Evolutionary conservation across 2,329 filamentous ascomycete species (phyloP), one percentile per base, ranked within the genome.

Genomic region (Calonectria pteridis): DNA sequence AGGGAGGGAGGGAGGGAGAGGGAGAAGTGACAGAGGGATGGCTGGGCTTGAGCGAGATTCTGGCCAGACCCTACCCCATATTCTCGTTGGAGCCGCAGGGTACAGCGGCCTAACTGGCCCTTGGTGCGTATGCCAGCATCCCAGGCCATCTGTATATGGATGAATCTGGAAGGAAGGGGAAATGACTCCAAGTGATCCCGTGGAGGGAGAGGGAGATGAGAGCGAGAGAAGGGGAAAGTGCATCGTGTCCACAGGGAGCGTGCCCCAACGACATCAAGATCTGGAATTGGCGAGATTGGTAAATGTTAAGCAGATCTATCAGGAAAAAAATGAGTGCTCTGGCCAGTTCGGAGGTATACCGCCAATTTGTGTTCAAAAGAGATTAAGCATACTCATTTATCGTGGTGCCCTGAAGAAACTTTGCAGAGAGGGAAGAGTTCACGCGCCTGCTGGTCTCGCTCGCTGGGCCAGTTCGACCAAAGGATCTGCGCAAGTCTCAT

Each of bases 361-460:
- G 23, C 13, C 35, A 4, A 50, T 58, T 37, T 50, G 70, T 72
- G 64, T 23, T 64, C 66, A 66, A 49, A 73, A 64, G 59, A 73
- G 59, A 69, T 73, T 69, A 69, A 69, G 40, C 49, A 37, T 62
- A 31, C 16, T 66, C 66, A 69, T 35, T n/a, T 49, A 51, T 58
- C 23, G 49, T 28, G 33, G 40, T 63, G 40, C 71, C 66, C 66
- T 66, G 66, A 73, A 73, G 66, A 73, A 66, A 64, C n/a, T 28
- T 23, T 43, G 16, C 59, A n/a, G 26, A 62, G 55, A 59, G 37
- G n/a, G 35, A 16, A 63, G 35, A 64, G 64, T 55, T 43, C 46
- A 29, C 55, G 33, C 55, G 55, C 6, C 55, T 62, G 55, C 55
- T 62, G 31, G 55, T 62, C 55, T 62, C 23, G 35, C 55, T 37